These are phyloP conservation scores for Beauveria australis DNA, from an alignment of 2,329 filamentous ascomycete genomes.

Conservation along the genomic window DNA sequence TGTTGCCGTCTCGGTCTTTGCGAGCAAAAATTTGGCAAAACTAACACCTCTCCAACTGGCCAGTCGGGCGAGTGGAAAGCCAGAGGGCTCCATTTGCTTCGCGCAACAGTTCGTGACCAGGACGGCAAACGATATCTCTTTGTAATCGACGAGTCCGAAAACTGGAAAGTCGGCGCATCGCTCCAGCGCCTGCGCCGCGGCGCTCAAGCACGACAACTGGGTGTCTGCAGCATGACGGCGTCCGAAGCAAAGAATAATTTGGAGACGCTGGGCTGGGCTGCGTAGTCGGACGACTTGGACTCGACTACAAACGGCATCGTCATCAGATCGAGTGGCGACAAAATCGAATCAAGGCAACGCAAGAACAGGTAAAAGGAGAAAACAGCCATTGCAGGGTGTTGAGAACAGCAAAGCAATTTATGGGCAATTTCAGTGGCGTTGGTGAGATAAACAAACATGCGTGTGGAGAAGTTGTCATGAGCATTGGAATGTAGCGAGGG, in stretches of 20 bases:
- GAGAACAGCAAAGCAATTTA: neutral
- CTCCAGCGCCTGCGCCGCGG: conserved; percentile 53
- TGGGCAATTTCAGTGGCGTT: conserved; percentile 9
- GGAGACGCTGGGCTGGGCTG: conserved; percentile 49
- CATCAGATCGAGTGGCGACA: neutral
- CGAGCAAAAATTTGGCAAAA: conserved; percentile 34
- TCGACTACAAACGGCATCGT: neutral
- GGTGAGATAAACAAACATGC: conserved; percentile 4
- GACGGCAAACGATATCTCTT: conserved; percentile 60
- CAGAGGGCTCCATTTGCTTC: conserved; percentile 52
- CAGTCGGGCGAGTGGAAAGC: conserved; percentile 47
- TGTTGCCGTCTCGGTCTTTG: conserved; percentile 50
- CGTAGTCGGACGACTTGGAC: neutral
- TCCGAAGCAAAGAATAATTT: conserved; percentile 47
- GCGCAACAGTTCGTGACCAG: conserved; percentile 56
- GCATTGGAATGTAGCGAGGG: neutral
- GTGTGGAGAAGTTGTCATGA: neutral
- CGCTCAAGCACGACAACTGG: conserved; percentile 50
- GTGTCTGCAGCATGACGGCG: conserved; percentile 47
- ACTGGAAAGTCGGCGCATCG: conserved; percentile 58
- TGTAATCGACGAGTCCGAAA: conserved; percentile 55
- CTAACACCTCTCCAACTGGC: conserved; percentile 31
- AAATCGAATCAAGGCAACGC: neutral
- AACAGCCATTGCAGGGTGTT: conserved; percentile 2
- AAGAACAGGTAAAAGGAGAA: neutral